These are phyloP conservation scores for Tricholoma bakamatsutake DNA, from an alignment of 768 basidiomycete species.

Conservation along the genomic window DNA sequence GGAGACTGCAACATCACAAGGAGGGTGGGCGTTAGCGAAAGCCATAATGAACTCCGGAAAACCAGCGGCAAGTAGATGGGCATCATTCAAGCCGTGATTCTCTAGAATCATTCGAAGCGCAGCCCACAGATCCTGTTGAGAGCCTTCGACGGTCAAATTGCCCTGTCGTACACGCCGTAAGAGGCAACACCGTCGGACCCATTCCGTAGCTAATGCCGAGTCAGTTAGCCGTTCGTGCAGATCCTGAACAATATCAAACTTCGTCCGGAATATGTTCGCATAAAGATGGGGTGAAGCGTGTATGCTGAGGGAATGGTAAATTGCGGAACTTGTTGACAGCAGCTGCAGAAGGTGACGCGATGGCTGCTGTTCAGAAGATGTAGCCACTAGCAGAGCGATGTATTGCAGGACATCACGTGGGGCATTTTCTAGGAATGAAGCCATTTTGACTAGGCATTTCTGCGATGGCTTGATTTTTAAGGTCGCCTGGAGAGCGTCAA, in stretches of 20 bases:
- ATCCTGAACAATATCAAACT: constrained; percentile 37
- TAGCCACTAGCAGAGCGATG: constrained; percentile 43
- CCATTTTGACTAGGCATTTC: constrained; percentile 25
- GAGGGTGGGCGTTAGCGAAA: constrained; percentile 18
- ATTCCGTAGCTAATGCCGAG: constrained; percentile 41
- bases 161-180: constrained; percentile 41
- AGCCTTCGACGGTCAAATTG: constrained; percentile 22
- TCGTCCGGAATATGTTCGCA: constrained; percentile 44
- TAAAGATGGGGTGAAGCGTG: constrained; percentile 47
- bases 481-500: constrained; percentile 1
- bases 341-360: constrained; percentile 39
- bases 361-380: constrained; percentile 30
- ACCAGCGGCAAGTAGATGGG: constrained; percentile 35
- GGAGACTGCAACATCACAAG: constrained; percentile 5
- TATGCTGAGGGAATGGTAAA: constrained; percentile 39
- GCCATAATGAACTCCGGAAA: constrained; percentile 34
- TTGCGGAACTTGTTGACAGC: constrained; percentile 36
- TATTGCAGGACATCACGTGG: constrained; percentile 54
- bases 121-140: constrained; percentile 48
- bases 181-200: constrained; percentile 40
- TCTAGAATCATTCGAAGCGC: constrained; percentile 59
- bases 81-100: constrained; percentile 41
- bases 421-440: constrained; percentile 39
- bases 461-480: constrained; percentile 1
- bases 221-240: constrained; percentile 27